Evolutionary conservation across 352 stramenopile genomes (phyloP).

Genomic region (Globisporangium perplexum): DNA sequence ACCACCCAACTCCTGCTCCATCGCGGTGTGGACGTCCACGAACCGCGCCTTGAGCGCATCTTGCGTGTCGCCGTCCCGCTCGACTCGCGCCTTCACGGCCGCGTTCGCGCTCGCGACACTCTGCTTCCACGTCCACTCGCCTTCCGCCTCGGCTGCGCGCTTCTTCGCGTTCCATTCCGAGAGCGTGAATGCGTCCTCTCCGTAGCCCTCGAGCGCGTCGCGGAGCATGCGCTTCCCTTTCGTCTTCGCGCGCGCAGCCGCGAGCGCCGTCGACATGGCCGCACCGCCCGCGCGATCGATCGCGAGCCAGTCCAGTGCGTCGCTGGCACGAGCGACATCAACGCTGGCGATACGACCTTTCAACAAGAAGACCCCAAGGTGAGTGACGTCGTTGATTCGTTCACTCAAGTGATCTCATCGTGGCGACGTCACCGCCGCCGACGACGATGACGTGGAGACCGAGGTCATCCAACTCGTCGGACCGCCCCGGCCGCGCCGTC

Average conservation of each 20-base stretch:
- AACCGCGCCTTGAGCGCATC: constrained; percentile 26
- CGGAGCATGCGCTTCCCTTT: constrained; percentile 61
- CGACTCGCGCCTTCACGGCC: constrained; percentile 33
- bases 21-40: constrained; percentile 23
- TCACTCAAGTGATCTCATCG: too few species aligned
- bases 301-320: too few species aligned
- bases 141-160: constrained; percentile 22
- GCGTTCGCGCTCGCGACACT: constrained; percentile 23
- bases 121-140: constrained; percentile 45
- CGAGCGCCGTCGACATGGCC: constrained; percentile 57
- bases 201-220: constrained; percentile 47
- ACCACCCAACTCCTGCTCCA: constrained; percentile 29
- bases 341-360: too few species aligned
- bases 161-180: constrained; percentile 53
- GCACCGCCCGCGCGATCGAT: background rate
- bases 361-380: too few species aligned
- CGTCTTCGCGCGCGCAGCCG: constrained; percentile 57
- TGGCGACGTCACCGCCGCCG: too few species aligned
- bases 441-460: too few species aligned
- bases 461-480: constrained; percentile 40
- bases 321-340: too few species aligned
- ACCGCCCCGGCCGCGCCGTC: constrained; percentile 65
- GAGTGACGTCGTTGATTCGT: too few species aligned
- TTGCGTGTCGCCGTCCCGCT: constrained; percentile 21
- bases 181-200: constrained; percentile 40